Evolutionary conservation across 2,329 filamentous ascomycete genomes (phyloP).

Genomic region (Didymella sp.): DNA sequence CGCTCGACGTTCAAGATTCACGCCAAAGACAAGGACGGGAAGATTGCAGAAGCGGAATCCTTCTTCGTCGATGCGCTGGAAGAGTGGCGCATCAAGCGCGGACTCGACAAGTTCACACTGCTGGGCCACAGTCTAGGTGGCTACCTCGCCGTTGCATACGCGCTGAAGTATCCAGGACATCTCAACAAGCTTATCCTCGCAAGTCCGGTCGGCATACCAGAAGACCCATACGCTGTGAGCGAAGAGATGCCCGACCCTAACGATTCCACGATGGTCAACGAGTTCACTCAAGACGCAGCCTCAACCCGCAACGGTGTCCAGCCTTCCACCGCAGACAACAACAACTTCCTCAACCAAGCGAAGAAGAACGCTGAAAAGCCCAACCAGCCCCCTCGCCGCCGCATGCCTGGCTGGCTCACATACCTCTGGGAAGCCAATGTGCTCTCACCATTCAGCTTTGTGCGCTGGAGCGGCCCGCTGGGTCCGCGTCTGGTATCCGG

Average conservation of each 20-base stretch:
- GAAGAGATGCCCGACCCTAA: conserved; percentile 78
- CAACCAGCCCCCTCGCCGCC: conserved; percentile 62
- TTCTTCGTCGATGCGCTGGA: conserved; percentile 98
- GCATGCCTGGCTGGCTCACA: conserved; percentile 82
- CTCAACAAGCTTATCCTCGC: conserved; percentile 96
- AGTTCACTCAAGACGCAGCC: conserved; percentile 79
- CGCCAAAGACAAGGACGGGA: conserved; percentile 78
- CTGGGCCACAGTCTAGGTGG: conserved; percentile 93
- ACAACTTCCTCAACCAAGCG: conserved; percentile 62
- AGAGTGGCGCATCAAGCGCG: conserved; percentile 88
- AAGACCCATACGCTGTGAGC: conserved; percentile 87
- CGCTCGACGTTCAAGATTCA: conserved; percentile 84
- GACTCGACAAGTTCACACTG: conserved; percentile 91
- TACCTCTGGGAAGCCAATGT: conserved; percentile 95
- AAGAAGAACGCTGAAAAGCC: conserved; percentile 29
- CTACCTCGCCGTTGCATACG: conserved; percentile 94
- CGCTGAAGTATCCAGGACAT: conserved; percentile 92
- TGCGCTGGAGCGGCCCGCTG: conserved; percentile 86
- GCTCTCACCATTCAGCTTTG: conserved; percentile 89
- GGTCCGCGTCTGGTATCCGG: conserved; percentile 91
- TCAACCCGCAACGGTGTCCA: conserved; percentile 73
- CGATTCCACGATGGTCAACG: conserved; percentile 75
- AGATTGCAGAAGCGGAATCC: conserved; percentile 86
- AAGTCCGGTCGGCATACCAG: conserved; percentile 91
- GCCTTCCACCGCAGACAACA: conserved; percentile 65